Evolutionary conservation across 495 filamentous ascomycete species (phyloP), one percentile per base, ranked within the genome.

Genomic region (Bryoglossum gracile): DNA sequence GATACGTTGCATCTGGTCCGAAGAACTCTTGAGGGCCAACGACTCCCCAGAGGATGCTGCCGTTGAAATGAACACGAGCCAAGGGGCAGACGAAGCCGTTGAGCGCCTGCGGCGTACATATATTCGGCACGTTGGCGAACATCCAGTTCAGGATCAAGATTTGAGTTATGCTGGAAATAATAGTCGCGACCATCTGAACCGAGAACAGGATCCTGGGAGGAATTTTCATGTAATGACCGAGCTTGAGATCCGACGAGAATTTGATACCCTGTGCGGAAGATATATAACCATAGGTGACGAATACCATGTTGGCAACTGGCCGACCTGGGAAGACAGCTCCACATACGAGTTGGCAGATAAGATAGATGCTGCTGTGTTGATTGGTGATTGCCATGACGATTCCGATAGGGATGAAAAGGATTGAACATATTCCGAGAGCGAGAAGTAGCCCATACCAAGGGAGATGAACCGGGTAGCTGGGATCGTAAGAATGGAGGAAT

Each of bases 141-240:
- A 91, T 91, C 89, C 89, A 94, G 63, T 90, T 89, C 18, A 92
- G 69, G 5, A 94, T 85, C 23, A 72, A 73, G 58, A 90, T 88
- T 56, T 94, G 88, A 1, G 84, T 90, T 41, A 92, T 42, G 16
- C 83, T 85, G 1, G 83, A 86, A 14, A 94, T 70, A 46, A 88
- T 67, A 0, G 87, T 91, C 21, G 88, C 87, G 26, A 82, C 71
- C 71, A 92, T 82, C 55, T 94, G 89, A 3, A 90, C 84, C 4
- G 69, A 66, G 65, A 94, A 94, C 8, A 94, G 69, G 45, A 83
- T 76, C 10, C 84, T 80, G 0, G 88, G 87, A 14, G 89, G 88
- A 43, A 94, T 89, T 64, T 94, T 94, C 86, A 94, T 91, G 62
- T 94, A 94, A 60, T 91, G 84, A 23, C 89, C 89, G 0, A 94